phyloP scores from a whole-genome alignment of 2,329 filamentous ascomycete species.

The Colletotrichum theobromicola region DNA sequence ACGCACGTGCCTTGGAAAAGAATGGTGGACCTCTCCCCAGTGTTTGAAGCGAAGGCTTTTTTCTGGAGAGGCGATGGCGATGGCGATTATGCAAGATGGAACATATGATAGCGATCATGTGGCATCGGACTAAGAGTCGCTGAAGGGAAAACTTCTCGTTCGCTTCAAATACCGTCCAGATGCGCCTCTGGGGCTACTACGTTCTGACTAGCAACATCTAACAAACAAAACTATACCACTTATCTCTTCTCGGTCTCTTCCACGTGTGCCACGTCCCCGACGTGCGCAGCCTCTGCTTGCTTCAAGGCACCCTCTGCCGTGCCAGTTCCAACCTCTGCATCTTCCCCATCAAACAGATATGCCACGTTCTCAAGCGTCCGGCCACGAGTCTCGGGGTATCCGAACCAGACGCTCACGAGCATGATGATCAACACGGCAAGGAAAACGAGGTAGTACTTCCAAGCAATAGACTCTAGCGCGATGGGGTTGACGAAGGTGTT shows the following conservation, averaged over 20 bases:
- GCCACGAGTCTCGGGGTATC: background rate
- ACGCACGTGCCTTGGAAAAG: too few species aligned
- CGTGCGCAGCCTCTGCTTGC: background rate
- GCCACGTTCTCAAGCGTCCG: background rate
- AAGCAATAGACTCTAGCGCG: background rate
- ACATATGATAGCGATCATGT: too few species aligned
- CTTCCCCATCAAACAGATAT: background rate
- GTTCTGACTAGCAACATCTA: too few species aligned
- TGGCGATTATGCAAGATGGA: too few species aligned
- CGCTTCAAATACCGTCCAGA: too few species aligned
- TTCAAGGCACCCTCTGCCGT: background rate
- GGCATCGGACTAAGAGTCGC: too few species aligned
- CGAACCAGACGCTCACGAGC: background rate
- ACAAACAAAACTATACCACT: too few species aligned
- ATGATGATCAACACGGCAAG: background rate
- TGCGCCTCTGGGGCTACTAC: rapidly evolving
- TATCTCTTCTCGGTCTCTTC: background rate
- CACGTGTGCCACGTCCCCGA: background rate
- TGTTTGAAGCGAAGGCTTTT: too few species aligned
- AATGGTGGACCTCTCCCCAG: too few species aligned
- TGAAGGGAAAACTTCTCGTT: too few species aligned
- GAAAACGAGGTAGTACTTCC: background rate
- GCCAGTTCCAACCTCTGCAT: background rate
- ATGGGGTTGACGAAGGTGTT: background rate
- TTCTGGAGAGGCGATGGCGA: too few species aligned